Evolutionary conservation across 2,329 filamentous ascomycete species (phyloP).

Genomic region (Fusarium dimerum): DNA sequence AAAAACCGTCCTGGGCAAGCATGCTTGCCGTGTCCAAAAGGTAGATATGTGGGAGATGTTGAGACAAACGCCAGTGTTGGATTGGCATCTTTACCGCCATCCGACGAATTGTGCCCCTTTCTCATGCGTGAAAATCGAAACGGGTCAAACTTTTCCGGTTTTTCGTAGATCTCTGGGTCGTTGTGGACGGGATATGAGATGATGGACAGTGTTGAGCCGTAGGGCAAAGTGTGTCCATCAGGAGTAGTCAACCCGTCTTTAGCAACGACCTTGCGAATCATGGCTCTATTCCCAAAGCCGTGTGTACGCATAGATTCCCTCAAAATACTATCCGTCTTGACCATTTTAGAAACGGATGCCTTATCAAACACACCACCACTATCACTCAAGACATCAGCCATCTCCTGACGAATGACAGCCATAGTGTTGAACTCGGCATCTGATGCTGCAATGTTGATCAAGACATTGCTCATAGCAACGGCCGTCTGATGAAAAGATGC

Average conservation of each 20-base stretch:
- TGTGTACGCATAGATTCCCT: conserved; percentile 11
- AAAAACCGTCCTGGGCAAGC: conserved; percentile 10
- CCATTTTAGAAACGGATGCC: conserved; percentile 5
- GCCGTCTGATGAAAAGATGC: conserved; percentile 13
- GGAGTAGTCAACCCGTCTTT: conserved; percentile 2
- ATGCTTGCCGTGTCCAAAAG: conserved; percentile 12
- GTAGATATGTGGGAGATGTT: conserved; percentile 7
- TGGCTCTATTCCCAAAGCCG: conserved; percentile 7
- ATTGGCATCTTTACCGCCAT: background rate
- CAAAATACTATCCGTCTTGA: conserved; percentile 7
- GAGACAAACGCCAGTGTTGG: conserved; percentile 8
- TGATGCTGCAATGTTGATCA: conserved; percentile 10
- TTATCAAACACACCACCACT: conserved; percentile 5
- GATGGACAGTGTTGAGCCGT: conserved; percentile 8
- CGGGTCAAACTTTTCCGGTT: conserved; percentile 8
- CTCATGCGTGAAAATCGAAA: conserved; percentile 6
- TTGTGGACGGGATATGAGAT: conserved; percentile 6
- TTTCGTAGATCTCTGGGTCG: conserved; percentile 5
- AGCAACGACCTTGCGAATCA: conserved; percentile 10
- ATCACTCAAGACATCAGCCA: background rate
- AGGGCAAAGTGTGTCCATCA: conserved; percentile 7
- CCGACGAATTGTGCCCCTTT: background rate
- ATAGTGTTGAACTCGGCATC: conserved; percentile 8
- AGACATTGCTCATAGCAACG: conserved; percentile 6
- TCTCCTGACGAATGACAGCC: conserved; percentile 2